A percentile compares a stretch with the other conserved stretches of the same genome.
phyloP scores from a whole-genome alignment of 2,329 filamentous ascomycete genomes.

The Furcasterigmium furcatum region DNA sequence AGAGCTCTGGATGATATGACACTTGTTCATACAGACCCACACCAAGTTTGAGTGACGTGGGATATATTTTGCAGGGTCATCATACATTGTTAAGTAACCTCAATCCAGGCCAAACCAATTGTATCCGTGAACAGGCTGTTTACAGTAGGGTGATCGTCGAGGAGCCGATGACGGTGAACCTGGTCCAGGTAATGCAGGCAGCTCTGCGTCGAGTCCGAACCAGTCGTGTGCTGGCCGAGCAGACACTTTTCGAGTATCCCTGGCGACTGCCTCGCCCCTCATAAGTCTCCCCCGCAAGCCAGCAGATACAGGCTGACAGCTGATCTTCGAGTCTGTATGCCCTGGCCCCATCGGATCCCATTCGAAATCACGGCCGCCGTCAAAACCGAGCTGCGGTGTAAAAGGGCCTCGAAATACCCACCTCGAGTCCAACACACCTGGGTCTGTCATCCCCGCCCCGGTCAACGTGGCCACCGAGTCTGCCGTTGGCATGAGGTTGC shows the following conservation, averaged over 20 bases:
- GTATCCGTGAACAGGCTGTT: neutral
- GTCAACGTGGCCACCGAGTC: conserved; percentile 35
- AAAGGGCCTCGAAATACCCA: conserved; percentile 38
- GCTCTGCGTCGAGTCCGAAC: conserved; percentile 8
- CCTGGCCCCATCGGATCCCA: conserved; percentile 15
- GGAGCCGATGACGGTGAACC: too few relatives aligned
- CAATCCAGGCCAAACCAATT: neutral
- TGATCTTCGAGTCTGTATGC: too few relatives aligned
- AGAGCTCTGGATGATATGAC: too few relatives aligned
- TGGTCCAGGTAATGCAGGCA: too few relatives aligned
- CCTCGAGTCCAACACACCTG: conserved; percentile 19
- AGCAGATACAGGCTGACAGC: too few relatives aligned
- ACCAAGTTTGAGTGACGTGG: too few relatives aligned
- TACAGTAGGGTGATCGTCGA: neutral
- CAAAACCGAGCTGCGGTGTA: conserved; percentile 41
- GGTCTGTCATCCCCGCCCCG: conserved; percentile 7
- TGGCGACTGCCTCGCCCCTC: too few relatives aligned
- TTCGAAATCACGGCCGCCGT: conserved; percentile 39
- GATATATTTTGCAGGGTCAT: too few relatives aligned
- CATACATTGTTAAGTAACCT: neutral
- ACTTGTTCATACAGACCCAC: too few relatives aligned
- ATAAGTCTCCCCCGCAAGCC: neutral
- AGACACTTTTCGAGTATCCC: neutral
- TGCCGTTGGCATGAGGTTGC: conserved; percentile 35
- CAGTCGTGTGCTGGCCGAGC: conserved; percentile 7